A percentile compares a stretch with the other conserved stretches of the same genome.
These are phyloP conservation scores for Ascochyta clinopodiicola DNA, from an alignment of 2,329 filamentous ascomycete genomes.

Conservation along the genomic window DNA sequence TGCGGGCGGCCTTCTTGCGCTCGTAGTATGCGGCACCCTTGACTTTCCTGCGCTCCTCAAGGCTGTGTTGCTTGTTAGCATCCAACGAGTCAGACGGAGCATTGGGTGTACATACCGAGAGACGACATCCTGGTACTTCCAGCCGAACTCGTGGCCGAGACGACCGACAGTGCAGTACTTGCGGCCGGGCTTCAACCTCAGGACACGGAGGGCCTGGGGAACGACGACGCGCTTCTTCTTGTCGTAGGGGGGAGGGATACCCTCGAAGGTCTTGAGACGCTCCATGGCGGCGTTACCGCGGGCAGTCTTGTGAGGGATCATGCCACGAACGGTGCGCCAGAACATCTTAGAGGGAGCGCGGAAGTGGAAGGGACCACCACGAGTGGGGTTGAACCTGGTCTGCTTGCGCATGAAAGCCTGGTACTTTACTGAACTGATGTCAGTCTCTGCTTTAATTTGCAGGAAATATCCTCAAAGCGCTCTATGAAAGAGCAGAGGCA, in stretches of 20 bases:
- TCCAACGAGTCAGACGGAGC: background rate
- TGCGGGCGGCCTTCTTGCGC: conserved; percentile 96
- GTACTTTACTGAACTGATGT: conserved; percentile 87
- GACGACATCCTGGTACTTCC: conserved; percentile 99
- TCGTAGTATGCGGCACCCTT: conserved; percentile 99
- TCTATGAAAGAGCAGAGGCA: conserved; percentile 18
- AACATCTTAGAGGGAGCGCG: conserved; percentile 98
- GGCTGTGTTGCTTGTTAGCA: conserved; percentile 61
- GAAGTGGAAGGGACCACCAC: conserved; percentile 99
- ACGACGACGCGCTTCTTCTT: conserved; percentile 99
- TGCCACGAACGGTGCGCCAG: conserved; percentile 99
- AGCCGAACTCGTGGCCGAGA: conserved; percentile 98
- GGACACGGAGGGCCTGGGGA: conserved; percentile 94
- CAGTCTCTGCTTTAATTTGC: conserved; percentile 29
- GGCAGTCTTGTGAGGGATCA: conserved; percentile 99
- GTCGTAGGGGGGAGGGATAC: conserved; percentile 98
- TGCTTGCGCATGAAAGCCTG: conserved; percentile 99
- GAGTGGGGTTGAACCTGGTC: conserved; percentile 99
- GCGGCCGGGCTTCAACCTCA: conserved; percentile 97
- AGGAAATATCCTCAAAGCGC: conserved; percentile 28
- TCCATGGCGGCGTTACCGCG: conserved; percentile 95
- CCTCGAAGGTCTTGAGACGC: conserved; percentile 99
- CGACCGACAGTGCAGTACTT: conserved; percentile 99
- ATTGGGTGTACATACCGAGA: conserved; percentile 73
- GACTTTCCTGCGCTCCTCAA: conserved; percentile 99